phyloP scores from a whole-genome alignment of 2,329 filamentous ascomycete genomes.

The Paraphaeosphaeria minitans region DNA sequence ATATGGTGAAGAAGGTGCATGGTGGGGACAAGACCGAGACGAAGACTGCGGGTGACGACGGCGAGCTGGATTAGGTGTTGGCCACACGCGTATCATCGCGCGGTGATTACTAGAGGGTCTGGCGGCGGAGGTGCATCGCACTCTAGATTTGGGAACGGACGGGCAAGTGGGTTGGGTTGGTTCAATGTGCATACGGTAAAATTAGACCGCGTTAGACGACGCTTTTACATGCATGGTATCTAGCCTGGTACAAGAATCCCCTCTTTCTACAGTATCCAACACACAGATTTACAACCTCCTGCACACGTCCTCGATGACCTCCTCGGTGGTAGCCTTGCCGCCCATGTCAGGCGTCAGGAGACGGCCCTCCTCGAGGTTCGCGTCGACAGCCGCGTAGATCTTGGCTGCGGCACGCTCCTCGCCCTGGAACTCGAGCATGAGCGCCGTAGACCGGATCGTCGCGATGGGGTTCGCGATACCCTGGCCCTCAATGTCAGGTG shows the following conservation, averaged over 20 bases:
- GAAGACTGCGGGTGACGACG: constrained; percentile 17
- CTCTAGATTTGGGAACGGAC: not conserved
- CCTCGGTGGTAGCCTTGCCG: constrained; percentile 80
- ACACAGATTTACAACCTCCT: constrained; percentile 68
- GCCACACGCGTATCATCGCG: not conserved
- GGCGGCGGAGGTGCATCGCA: not conserved
- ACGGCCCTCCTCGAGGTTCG: constrained; percentile 80
- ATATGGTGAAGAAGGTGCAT: constrained; percentile 34
- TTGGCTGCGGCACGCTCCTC: constrained; percentile 83
- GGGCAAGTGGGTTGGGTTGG: not conserved
- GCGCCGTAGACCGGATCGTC: constrained; percentile 83
- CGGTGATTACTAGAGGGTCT: not conserved
- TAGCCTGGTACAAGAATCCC: not conserved
- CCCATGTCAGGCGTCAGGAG: constrained; percentile 89
- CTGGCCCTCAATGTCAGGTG: constrained; percentile 92
- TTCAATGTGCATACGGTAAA: constrained; percentile 2
- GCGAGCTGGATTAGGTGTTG: constrained; percentile 28
- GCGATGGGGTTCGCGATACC: constrained; percentile 96
- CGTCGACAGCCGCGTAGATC: constrained; percentile 93
- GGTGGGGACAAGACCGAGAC: constrained; percentile 10
- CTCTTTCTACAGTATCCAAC: not conserved
- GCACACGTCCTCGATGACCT: constrained; percentile 87
- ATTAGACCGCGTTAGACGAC: constrained; percentile 2
- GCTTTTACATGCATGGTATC: constrained; percentile 8
- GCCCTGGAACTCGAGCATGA: constrained; percentile 96